Evolutionary conservation across 179 eudicot genomes (phyloP), one percentile per base, ranked within the genome.

Genomic region (Amaranthus tricolor): DNA sequence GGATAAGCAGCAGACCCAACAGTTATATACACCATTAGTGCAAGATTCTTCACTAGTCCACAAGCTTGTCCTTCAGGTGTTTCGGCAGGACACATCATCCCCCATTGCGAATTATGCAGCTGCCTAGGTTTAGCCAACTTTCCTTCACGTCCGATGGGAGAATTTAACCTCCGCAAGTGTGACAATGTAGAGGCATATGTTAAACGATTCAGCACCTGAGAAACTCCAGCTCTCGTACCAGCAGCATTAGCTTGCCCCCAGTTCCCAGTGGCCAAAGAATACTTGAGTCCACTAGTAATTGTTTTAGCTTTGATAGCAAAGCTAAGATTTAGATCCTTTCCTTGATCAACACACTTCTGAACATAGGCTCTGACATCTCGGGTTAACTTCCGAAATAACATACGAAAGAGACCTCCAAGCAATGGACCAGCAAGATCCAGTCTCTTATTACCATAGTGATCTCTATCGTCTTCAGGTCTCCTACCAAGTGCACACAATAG

Each of bases 51-150:
- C 74, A 95, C 97, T 68, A 95, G 80, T 15, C 99, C 99, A 85
- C 99, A 95, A 43, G 99, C 99, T 79, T 95, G 99, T 74, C 99
- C 99, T 86, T 93, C 99, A 75, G 99, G 99, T 51, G 99, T 95
- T 84, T 95, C 98, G 62, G 99, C 99, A 70, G 99, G 99, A 77
- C 99, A 95, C 98, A 95, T 95, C 99, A 95, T 95, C 71, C 99
- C 99, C 98, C 99, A 95, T 71, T 95, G 99, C 0, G 98, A 95
- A 83, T 91, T 93, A 75, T 95, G 98, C 83, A 95, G 79, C 88
- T 95, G 99, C 83, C 99, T 85, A 50, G 98, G 99, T 81, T 95
- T 95, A 60, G 98, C 99, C 86, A 93, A 83, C 82, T 95, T 91
- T 70, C 99, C 99, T 84, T 94, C 97, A 74, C 98, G 98, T 54